Base-by-base conservation (phyloP, 1,284 basidiomycete genomes). In the Boletellus sp. region DNA sequence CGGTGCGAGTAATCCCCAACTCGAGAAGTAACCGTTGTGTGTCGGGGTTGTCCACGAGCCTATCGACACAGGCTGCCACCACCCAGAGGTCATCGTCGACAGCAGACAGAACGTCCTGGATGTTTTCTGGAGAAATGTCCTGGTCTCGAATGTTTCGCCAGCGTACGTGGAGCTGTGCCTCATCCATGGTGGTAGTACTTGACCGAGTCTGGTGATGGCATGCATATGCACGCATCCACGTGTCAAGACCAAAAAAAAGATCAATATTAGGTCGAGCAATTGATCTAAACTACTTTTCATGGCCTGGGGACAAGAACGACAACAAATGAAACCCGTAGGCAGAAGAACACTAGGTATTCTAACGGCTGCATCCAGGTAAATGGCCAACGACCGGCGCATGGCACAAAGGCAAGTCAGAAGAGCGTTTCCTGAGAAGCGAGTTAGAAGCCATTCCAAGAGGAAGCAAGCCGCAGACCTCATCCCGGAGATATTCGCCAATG, bases 401-500 rank as follows among this genome's bases (percentile, higher is more conserved):
- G 21, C 35, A 32, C 13, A 7, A 42, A 37, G 8, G 13, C 18
- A 30, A 6, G 33, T 64, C 65, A 89, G 68, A 89, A 88, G 32
- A 89, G 72, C 10, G 85, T 88, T 63, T 90, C 86, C 86, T 89
- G 61, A 21, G 28, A 39, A 52, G 28, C 1, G 8, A 18, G 50
- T 60, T n/a, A 59, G 51, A 44, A 49, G 24, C 33, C 13, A 28
- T 49, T 48, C 38, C 26, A 38, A n/a, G 35, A 54, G 40, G 50
- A 49, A 42, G 30, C 8, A 50, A 45, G 41, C 41, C 8, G 58
- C 24, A 61, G 56, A 90, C 94, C 79, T 97, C 94, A 66, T 97
- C 95, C 65, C 94, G 85, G 46, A 97, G 75, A 68, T 97, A 97
- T 76, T 97, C 94, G 53, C 94, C 94, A 21, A 97, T 91, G 72